Evolutionary conservation across 306 rosid genomes (phyloP), one percentile per base, ranked within the genome.

Genomic region (Calophaca sinica): DNA sequence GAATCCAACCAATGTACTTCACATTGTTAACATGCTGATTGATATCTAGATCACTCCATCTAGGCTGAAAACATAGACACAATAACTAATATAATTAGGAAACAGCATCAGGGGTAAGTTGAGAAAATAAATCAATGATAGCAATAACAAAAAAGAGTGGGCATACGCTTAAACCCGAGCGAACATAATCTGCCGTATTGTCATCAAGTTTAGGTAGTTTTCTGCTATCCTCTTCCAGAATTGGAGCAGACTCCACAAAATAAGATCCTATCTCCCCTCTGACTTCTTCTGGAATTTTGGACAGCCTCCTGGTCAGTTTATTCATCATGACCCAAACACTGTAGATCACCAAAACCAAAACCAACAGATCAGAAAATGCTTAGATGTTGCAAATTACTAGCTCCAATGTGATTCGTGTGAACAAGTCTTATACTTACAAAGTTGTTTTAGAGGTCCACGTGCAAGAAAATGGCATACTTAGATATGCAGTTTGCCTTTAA

Each of bases 271-370:
- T 96, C 86, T 96, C 99, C 69, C 78, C 87, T 68, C 98, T 84
- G 76, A 92, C 99, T 87, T 92, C 99, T 46, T 80, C 90, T 0
- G 99, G 99, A 76, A 96, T 89, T 75, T 96, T 96, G 13, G 99
- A 92, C 49, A 96, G 80, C 85, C 83, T 92, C 86, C 99, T 89
- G 5, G 99, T 96, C 79, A 83, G 74, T 76, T 92, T 96, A 88
- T 96, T 92, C 99, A 96, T 96, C 99, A 92, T 96, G 84, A 96
- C 99, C 97, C 98, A 92, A 69, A 96, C 92, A 89, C 99, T 96
- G 89, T 66, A 77, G 67, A 70, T 44, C 81, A 85, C 33, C 65
- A 77, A 55, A 79, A 83, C 62, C 52, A 66, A 62, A 84, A 73
- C 50, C 76, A 75, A 35, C 57, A 41, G 31, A 49, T 73, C 53